These are phyloP conservation scores for Chlorella ohadii DNA, from an alignment of 139 green algal species.

Conservation along the genomic window DNA sequence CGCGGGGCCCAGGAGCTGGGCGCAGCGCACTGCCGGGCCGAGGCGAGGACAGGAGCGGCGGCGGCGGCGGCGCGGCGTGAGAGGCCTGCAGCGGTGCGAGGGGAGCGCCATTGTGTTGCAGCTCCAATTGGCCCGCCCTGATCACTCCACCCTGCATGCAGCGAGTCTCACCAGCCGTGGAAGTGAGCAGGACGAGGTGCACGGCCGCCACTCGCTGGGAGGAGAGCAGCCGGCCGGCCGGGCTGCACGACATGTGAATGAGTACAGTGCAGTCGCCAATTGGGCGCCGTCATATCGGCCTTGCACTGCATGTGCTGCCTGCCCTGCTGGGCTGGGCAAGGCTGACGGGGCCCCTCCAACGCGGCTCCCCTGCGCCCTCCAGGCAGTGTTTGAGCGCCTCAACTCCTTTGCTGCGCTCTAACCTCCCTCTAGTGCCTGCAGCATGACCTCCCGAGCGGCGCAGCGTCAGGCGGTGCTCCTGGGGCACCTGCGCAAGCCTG, in stretches of 20 bases:
- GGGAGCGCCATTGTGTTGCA: neutral
- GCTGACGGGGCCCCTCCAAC: too few relatives aligned
- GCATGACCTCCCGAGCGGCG: slow-evolving; percentile 31
- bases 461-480: slow-evolving; percentile 56
- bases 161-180: neutral
- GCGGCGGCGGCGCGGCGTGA: neutral
- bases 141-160: neutral
- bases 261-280: neutral
- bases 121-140: neutral
- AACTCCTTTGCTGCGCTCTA: too few relatives aligned
- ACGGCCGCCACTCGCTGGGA: neutral
- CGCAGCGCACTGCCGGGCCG: too few relatives aligned
- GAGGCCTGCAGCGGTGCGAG: neutral
- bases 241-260: neutral
- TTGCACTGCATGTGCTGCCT: neutral
- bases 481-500: slow-evolving; percentile 42
- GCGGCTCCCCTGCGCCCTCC: too few relatives aligned
- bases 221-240: neutral
- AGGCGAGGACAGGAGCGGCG: too few relatives aligned
- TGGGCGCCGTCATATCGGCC: neutral
- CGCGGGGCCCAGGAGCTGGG: too few relatives aligned
- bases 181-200: slow-evolving; percentile 11
- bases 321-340: too few relatives aligned
- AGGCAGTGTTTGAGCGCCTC: too few relatives aligned
- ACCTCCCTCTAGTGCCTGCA: neutral